Evolutionary conservation across 371 early-diverging fungal genomes (phyloP).

Genomic region (Mortierella sp.): DNA sequence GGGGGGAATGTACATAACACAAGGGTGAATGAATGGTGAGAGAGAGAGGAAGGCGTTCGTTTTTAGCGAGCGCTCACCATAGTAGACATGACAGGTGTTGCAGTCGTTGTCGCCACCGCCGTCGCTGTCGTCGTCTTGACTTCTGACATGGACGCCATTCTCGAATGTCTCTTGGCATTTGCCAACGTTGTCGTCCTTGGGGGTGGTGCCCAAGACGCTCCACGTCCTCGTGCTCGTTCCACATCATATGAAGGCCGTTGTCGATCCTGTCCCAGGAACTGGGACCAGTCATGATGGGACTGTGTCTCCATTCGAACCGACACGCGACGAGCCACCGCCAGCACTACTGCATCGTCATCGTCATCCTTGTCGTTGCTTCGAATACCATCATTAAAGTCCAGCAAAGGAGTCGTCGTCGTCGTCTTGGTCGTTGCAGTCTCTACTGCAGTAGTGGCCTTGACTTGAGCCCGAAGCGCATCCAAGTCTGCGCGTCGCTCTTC

Average conservation of each 20-base stretch:
- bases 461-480: background rate
- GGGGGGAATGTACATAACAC: too few species aligned
- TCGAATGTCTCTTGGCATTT: background rate
- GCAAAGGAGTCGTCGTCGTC: background rate
- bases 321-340: slow-evolving; percentile 12
- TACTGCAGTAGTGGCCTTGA: background rate
- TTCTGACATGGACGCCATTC: background rate
- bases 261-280: background rate
- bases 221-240: slow-evolving; percentile 1
- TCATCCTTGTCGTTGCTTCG: too few species aligned
- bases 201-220: slow-evolving; percentile 6
- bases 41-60: too few species aligned
- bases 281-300: background rate
- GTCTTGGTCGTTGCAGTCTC: background rate
- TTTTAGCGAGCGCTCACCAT: background rate
- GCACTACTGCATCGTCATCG: slow-evolving; percentile 5
- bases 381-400: too few species aligned
- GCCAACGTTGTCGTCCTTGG: background rate
- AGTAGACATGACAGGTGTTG: too few species aligned
- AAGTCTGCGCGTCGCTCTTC: slow-evolving; percentile 8
- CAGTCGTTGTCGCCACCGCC: too few species aligned
- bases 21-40: too few species aligned
- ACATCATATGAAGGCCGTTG: slow-evolving; percentile 11
- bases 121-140: background rate
- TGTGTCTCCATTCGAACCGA: slow-evolving; percentile 2